Percentiles rank a stretch among this genome's conserved stretches.
These are phyloP conservation scores for Emmonsia crescens DNA, from an alignment of 2,329 filamentous ascomycete genomes.

Conservation along the genomic window DNA sequence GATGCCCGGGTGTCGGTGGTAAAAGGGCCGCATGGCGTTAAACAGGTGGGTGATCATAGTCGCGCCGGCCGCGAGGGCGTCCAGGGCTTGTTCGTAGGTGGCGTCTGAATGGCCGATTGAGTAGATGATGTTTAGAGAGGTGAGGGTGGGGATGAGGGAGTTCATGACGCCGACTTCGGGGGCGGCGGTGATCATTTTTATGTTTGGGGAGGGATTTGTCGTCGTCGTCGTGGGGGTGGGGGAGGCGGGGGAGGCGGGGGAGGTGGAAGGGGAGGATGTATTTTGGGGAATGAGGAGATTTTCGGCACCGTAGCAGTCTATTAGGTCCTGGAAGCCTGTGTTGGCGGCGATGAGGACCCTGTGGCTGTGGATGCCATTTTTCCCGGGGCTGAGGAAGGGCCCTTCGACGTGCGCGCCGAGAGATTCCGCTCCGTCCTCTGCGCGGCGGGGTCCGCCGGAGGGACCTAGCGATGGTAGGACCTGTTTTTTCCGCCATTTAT, in stretches of 20 bases:
- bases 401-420: conserved; percentile 87
- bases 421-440: conserved; percentile 66
- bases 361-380: conserved; percentile 76
- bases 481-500: too few relatives aligned
- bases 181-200: conserved; percentile 78
- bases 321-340: conserved; percentile 49
- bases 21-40: conserved; percentile 84
- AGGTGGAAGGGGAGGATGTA: background rate
- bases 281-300: conserved; percentile 43
- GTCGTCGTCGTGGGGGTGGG: background rate
- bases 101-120: conserved; percentile 82
- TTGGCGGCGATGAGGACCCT: conserved; percentile 56
- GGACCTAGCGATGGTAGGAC: conserved; percentile 67
- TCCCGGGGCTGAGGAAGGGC: conserved; percentile 70
- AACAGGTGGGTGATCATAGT: conserved; percentile 90
- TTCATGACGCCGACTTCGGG: conserved; percentile 68
- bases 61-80: conserved; percentile 61
- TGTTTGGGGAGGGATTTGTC: conserved; percentile 18
- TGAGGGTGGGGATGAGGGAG: conserved; percentile 55
- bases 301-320: conserved; percentile 48
- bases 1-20: conserved; percentile 83
- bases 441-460: conserved; percentile 48
- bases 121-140: conserved; percentile 56
- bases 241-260: background rate
- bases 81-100: conserved; percentile 68